Evolutionary conservation across 805 yeast genomes (phyloP), one percentile per base, ranked within the genome.

Genomic region (Yarrowia yakushimensis): DNA sequence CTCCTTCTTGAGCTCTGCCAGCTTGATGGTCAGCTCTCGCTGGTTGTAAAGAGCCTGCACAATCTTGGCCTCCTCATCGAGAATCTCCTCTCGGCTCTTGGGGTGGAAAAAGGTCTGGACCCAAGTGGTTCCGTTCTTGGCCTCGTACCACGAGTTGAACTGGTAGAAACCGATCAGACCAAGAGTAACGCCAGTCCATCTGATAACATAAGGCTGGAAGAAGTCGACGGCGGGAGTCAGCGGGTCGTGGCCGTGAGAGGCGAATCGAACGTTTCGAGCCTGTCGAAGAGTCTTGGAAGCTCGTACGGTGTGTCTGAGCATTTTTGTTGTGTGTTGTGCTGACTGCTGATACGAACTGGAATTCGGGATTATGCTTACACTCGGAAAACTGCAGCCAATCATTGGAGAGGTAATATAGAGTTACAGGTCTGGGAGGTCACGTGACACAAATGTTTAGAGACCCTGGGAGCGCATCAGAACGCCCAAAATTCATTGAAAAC

Each of bases 181-280:
- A 23, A 55, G 48, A 25, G 61, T 39, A 23, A 55, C 48, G 22
- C 22, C 48, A 20, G 61, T 37, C 61, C 61, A 55, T 39, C 30
- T 39, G 48, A 39, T 7, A 11, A 55, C 48, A 39, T 55, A 55
- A 22, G 61, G 61, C 61, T 55, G 61, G 61, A 55, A 41, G 30
- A 55, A 55, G 30, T 18, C 20, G 28, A 55, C 61, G 30, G 61
- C 61, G 23, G 46, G 48, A 23, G 48, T 39, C 20, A 55, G 28
- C 61, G 61, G 48, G 22, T 48, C 61, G 48, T 55, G 61, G 48
- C 61, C 48, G 61, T 41, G 46, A 11, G 61, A 55, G 27, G 48
- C 61, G 30, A 55, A 55, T 39, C 61, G 61, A 9, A 39, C 61
- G 39, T 55, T 55, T 55, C 61, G 46, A 39, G 61, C 61, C 61